Base-by-base conservation (phyloP, 164 flowering plant species). In the Brasenia schreberi region DNA sequence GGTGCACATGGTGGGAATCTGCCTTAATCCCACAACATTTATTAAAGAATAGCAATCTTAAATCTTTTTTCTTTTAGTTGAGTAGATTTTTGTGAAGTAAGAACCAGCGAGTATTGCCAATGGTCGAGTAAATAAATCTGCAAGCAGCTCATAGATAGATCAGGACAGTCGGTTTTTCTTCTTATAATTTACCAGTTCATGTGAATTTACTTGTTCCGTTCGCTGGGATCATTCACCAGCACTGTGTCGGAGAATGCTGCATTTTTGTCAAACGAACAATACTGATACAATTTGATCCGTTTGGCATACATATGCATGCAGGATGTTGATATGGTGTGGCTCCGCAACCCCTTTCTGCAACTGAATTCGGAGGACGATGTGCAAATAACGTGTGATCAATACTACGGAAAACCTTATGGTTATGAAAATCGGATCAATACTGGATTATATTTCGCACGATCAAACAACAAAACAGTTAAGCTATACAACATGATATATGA, bases 271-370 rank as follows among this genome's bases (percentile, higher is more conserved):
- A 10, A 18, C 62, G 6, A 6, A 59, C 6, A 17, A 0, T 7
- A 7, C 59, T 14, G 59, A 53, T 53, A 7, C 59, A 14, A 60
- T 5, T 60, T 17, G 6, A 60, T 6, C 5, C 64, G 4, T 33
- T 5, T 18, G 43, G 14, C 49, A 42, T 6, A 7, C 45, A 5
- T 17, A 4, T 53, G 6, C 5, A 49, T 14, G n/a, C 80, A 91
- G 97, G 97, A 91, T 53, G 78, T 77, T 0, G 96, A 88, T 68
- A 76, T 84, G 17, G 66, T 86, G 79, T 88, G 94, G 94, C 66
- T 88, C 10, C 77, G 89, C 63, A 78, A 83, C 67, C 94, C 94
- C 19, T 78, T 83, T 43, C 1, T 58, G 19, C 60, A 44, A 14
- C 69, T 87, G 18, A 70, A 72, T 69, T 58, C 9, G 12, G 71